Percentiles rank a stretch among this genome's conserved stretches.
Conservation (phyloP, 176 grass and related monocot genomes). For the Phragmites australis region DNA sequence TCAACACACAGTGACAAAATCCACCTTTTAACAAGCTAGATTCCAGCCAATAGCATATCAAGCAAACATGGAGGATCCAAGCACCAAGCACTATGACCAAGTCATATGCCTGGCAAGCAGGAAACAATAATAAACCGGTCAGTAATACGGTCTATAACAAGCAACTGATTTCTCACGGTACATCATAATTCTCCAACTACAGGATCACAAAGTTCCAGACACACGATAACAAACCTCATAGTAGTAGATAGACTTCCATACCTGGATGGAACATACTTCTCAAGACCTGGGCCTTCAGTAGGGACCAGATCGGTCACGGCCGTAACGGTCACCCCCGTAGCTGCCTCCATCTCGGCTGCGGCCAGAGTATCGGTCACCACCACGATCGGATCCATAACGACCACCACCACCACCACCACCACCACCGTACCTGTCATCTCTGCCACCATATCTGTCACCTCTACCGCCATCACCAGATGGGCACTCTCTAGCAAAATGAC, state of each 20-base stretch:
- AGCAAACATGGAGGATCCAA: conserved; percentile 47
- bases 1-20: conserved; percentile 25
- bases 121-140: conserved; percentile 51
- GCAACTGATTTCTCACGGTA: conserved; percentile 48
- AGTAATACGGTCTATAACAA: conserved; percentile 51
- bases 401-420: conserved; percentile 38
- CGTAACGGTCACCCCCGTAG: conserved; percentile 53
- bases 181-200: conserved; percentile 42
- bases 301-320: conserved; percentile 65
- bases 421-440: conserved; percentile 70
- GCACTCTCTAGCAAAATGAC: conserved; percentile 86
- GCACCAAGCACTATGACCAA: conserved; percentile 42
- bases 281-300: conserved; percentile 47
- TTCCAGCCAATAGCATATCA: conserved; percentile 37
- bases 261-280: conserved; percentile 52
- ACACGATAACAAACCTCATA: conserved; percentile 33
- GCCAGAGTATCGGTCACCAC: conserved; percentile 62
- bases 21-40: conserved; percentile 43
- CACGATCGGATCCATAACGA: conserved; percentile 64
- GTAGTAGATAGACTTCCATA: conserved; percentile 49
- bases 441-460: conserved; percentile 63
- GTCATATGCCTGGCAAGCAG: conserved; percentile 54
- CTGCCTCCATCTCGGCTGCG: conserved; percentile 65
- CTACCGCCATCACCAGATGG: conserved; percentile 64
- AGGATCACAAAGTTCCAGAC: conserved; percentile 34